Base-by-base conservation (phyloP, 2,329 filamentous ascomycete species). In the Pyrenophora graminea region DNA sequence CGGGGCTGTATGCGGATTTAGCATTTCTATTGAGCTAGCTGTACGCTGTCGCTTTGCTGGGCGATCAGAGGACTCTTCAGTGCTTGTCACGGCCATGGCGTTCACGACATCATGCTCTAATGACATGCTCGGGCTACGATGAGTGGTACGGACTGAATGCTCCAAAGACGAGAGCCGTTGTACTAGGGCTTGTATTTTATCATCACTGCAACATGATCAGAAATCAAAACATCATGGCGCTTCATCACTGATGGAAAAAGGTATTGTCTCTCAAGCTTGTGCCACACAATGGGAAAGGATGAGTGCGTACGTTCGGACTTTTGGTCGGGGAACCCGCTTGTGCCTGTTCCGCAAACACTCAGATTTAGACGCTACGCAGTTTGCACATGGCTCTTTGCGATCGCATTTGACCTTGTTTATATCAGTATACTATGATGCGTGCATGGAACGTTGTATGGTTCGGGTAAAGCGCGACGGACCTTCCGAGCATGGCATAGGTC, bases 281-380 rank as follows among this genome's bases (percentile, higher is more conserved):
- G 31, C 17, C n/a, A 31, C 17, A 37, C 17, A 13, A 30, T 18
- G 27, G 33, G 23, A 17, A 10, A 37, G 10, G 15, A 33, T 8
- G 6, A 18, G 15, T 19, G 36, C 64, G 52, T 50, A 67, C 65
- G 68, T 69, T 39, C 57, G 60, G 17, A 62, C 50, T 49, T 64
- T 68, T 12, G 63, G 62, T 15, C 59, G 61, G 27, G 62, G 58
- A 43, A 56, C 45, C 15, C 62, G 60, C 40, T 68, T 69, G 42
- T 67, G 61, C 23, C 67, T 62, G 25, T 66, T 68, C 13, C 69
- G 66, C n/a, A 71, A 58, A 43, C 68, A 72, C 9, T 67, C 55
- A 6, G 53, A 52, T 44, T 66, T 66, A 7, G 63, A 56, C 25
- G 43, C 47, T 39, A 60, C 38, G 38, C 69, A 72, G 34, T 67